phyloP scores from a whole-genome alignment of 2,329 filamentous ascomycete genomes.

The Zalaria obscura region DNA sequence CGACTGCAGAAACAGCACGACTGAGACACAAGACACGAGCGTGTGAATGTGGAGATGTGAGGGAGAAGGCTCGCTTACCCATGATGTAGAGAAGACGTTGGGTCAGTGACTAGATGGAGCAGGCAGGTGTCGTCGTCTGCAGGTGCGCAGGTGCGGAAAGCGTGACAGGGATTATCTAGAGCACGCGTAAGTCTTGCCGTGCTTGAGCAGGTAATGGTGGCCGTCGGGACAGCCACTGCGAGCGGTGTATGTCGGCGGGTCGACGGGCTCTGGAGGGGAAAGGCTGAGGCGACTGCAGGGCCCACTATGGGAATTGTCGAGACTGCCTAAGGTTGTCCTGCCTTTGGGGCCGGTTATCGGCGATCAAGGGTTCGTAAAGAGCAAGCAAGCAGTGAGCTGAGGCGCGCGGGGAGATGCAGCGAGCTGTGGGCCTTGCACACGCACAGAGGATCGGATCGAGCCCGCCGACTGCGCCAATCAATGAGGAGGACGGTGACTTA shows the following conservation, averaged over 20 bases:
- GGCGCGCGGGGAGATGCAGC: neutral
- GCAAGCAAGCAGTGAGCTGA: neutral
- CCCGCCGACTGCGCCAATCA: neutral
- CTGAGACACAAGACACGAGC: slow-evolving; percentile 1
- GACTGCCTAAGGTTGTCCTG: too few species aligned
- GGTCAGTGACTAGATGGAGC: neutral
- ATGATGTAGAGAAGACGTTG: slow-evolving; percentile 4
- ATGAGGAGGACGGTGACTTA: neutral
- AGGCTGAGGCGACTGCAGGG: neutral
- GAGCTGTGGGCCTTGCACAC: neutral
- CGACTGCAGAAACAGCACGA: too few species aligned
- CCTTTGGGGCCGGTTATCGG: too few species aligned
- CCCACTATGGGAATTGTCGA: neutral
- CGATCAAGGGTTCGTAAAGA: neutral
- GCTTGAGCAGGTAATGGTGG: neutral
- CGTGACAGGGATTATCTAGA: slow-evolving; percentile 7
- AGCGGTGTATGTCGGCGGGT: neutral
- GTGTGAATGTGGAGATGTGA: neutral
- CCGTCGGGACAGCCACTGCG: neutral
- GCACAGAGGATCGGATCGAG: neutral
- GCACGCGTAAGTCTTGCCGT: neutral
- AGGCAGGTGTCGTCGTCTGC: neutral
- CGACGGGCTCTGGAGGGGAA: too few species aligned
- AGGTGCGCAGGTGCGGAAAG: slow-evolving; percentile 4
- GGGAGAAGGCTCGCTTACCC: slow-evolving; percentile 6